Evolutionary conservation across 768 basidiomycete genomes (phyloP), one percentile per base, ranked within the genome.

Genomic region (Kwoniella mangroviensis): DNA sequence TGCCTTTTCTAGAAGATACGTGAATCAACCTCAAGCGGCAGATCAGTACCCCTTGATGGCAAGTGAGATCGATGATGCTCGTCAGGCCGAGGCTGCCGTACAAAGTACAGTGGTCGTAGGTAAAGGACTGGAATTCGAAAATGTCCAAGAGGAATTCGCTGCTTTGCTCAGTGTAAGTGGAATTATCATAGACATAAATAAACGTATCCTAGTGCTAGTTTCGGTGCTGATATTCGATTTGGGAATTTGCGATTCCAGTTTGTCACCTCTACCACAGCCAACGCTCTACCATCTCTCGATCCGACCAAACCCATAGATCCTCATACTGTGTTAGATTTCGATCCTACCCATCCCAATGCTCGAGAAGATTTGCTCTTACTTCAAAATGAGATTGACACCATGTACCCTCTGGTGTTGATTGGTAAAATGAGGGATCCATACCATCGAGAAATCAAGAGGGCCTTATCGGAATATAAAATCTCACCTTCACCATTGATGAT

Each of bases 391-490:
- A 74, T 80, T 65, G 75, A 78, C 67, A 64, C 72, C 34, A 63
- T 81, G 57, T 82, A 77, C 71, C 82, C 82, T 21, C 49, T 83
- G 49, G 73, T 83, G 58, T 71, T 83, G 52, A 60, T 83, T 45
- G 82, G 82, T 57, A 75, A 75, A 43, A 82, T 83, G 82, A 77
- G 82, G 13, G 82, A 83, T 64, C 82, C 82, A 22, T 79, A 75
- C 72, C 79, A 82, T 58, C 72, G 82, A 11, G 81, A 83, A 65
- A 74, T 83, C 64, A 75, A 77, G 59, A 76, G 76, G 58, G 73
- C 82, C 63, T 67, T 83, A 4, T 65, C 78, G 1, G 74, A 73
- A 60, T 83, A 79, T 71, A 74, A 73, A 43, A 81, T 81, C 67
- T 64, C 45, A 45, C 82, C 82, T 17, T 55, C 78, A 2, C 79